Percentiles rank a stretch among this genome's conserved stretches.
These are phyloP conservation scores for Guadua angustifolia DNA, from an alignment of 176 grass and related monocot genomes.

Conservation along the genomic window DNA sequence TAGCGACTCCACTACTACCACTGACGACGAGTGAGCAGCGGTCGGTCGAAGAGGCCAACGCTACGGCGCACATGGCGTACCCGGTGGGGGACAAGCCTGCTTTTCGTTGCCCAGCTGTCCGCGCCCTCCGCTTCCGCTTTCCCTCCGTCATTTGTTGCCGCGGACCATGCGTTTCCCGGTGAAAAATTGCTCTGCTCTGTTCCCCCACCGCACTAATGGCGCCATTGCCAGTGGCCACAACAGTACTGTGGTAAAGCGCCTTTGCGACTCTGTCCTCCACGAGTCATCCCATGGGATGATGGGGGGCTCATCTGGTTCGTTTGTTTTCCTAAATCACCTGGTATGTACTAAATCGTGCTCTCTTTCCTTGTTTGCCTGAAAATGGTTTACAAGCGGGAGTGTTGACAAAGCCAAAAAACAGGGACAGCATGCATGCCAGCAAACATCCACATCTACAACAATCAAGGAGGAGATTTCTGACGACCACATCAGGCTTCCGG, in stretches of 20 bases:
- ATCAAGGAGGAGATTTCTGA: background rate
- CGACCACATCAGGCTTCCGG: background rate
- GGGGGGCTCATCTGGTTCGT: background rate
- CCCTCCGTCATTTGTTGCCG: background rate
- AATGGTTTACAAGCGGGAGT: background rate
- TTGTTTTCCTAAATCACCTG: background rate
- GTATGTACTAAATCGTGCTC: background rate
- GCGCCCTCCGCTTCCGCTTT: background rate
- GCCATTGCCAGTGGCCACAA: background rate
- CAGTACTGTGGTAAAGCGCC: background rate
- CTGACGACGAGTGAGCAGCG: background rate
- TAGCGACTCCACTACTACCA: background rate
- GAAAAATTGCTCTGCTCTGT: background rate
- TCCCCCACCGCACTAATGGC: background rate
- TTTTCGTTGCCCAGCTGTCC: conserved; percentile 2
- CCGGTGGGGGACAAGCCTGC: conserved; percentile 7
- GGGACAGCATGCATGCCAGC: background rate
- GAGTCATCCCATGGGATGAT: background rate
- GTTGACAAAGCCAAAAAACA: background rate
- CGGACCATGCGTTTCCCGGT: background rate
- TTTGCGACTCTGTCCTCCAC: background rate
- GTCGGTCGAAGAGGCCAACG: background rate
- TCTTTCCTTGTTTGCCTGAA: no score
- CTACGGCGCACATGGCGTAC: conserved; percentile 40
- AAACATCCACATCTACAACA: background rate